phyloP scores from a whole-genome alignment of 352 stramenopile genomes.

The Globisporangium parvum region DNA sequence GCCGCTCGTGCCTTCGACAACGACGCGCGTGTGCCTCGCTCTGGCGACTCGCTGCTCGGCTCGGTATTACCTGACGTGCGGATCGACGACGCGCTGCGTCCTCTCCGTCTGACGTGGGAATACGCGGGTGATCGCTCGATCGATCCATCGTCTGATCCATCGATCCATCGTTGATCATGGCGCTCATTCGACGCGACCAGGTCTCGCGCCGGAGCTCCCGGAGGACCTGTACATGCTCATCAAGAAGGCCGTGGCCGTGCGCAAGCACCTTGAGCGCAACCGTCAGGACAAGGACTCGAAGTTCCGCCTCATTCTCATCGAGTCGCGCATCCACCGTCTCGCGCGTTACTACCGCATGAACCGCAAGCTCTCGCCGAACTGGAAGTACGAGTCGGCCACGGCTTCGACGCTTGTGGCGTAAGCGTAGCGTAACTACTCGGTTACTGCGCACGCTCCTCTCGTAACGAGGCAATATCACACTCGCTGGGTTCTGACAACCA shows the following conservation, averaged over 20 bases:
- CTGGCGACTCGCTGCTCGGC: conserved; percentile 15
- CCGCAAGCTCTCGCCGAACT: conserved; percentile 98
- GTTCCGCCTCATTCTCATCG: conserved; percentile 99
- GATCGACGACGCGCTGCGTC: conserved; percentile 39
- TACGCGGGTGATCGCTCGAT: conserved; percentile 52
- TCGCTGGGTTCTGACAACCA: conserved; percentile 11
- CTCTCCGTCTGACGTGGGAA: conserved; percentile 80
- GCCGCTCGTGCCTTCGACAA: not conserved
- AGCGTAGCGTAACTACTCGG: conserved; percentile 27
- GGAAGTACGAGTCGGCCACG: conserved; percentile 99
- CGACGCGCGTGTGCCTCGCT: not conserved
- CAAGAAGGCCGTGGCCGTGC: conserved; percentile 99
- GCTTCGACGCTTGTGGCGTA: conserved; percentile 99
- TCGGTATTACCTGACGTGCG: conserved; percentile 84
- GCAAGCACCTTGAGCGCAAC: conserved; percentile 99
- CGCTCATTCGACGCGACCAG: conserved; percentile 19
- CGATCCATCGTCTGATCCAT: conserved; percentile 2
- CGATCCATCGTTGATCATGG: not conserved
- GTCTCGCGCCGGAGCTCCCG: conserved; percentile 97
- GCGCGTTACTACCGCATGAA: conserved; percentile 99
- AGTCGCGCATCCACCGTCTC: conserved; percentile 98
- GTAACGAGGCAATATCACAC: not conserved
- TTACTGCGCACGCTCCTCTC: conserved; percentile 5
- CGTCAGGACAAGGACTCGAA: conserved; percentile 99
- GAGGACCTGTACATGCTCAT: conserved; percentile 99